Conservation (phyloP, 495 filamentous ascomycete species). For the Penicillium argentinense region DNA sequence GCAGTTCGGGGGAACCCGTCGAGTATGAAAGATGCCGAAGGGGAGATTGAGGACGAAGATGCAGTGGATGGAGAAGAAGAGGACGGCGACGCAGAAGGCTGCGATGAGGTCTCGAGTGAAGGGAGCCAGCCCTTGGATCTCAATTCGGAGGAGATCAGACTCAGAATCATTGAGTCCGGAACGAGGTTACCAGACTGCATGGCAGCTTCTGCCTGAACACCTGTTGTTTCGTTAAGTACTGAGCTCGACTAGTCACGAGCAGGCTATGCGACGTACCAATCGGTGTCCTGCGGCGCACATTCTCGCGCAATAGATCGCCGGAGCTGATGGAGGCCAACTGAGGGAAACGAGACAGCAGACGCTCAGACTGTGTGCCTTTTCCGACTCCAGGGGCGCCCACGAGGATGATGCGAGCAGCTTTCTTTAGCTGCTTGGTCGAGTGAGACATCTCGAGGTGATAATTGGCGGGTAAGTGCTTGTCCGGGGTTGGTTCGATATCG, state of each 20-base stretch:
- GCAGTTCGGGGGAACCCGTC: conserved; percentile 95
- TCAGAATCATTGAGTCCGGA: conserved; percentile 85
- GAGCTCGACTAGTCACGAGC: background rate
- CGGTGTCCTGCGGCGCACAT: conserved; percentile 83
- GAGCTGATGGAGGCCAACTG: conserved; percentile 91
- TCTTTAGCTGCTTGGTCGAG: conserved; percentile 56
- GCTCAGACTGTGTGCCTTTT: conserved; percentile 93
- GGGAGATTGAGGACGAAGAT: conserved; percentile 56
- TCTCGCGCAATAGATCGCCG: conserved; percentile 85
- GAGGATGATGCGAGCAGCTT: conserved; percentile 89
- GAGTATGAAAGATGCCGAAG: conserved; percentile 86
- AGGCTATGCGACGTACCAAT: conserved; percentile 59
- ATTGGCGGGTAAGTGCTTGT: background rate
- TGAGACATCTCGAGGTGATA: conserved; percentile 19
- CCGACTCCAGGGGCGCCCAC: conserved; percentile 90
- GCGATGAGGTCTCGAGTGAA: conserved; percentile 16
- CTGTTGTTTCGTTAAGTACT: conserved; percentile 39
- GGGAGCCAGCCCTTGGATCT: conserved; percentile 77
- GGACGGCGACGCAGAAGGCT: conserved; percentile 11
- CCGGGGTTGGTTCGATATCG: conserved; percentile 8
- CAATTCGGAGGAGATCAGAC: conserved; percentile 86
- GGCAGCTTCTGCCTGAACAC: conserved; percentile 81
- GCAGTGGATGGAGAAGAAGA: conserved; percentile 11
- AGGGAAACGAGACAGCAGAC: conserved; percentile 81
- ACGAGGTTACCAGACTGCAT: conserved; percentile 85